Conservation (phyloP, 2,329 filamentous ascomycete species). For the Calycina marina region DNA sequence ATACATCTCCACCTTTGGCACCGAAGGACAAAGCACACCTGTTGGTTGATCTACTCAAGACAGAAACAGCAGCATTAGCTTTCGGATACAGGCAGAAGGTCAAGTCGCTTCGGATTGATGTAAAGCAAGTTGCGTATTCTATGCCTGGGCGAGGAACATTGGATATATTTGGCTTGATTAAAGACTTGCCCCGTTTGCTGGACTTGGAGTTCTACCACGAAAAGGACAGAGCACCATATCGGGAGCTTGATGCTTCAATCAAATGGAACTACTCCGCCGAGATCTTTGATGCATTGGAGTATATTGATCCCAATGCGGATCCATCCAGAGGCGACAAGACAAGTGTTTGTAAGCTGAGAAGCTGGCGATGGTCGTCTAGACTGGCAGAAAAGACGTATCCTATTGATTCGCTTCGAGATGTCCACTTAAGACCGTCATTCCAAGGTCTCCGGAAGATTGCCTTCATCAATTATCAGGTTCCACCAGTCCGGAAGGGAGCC, state of each 20-base stretch:
- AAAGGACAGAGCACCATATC: conserved; percentile 52
- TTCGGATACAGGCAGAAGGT: conserved; percentile 22
- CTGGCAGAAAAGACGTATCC: conserved; percentile 30
- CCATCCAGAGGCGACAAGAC: conserved; percentile 16
- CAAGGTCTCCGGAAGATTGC: conserved; percentile 37
- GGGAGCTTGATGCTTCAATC: conserved; percentile 37
- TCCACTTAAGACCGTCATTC: conserved; percentile 45
- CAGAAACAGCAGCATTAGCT: conserved; percentile 16
- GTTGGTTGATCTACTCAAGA: conserved; percentile 36
- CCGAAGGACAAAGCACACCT: conserved; percentile 32
- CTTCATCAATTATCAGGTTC: conserved; percentile 49
- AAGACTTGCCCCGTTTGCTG: conserved; percentile 49
- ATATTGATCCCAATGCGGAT: conserved; percentile 31
- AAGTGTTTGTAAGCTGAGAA: conserved; percentile 26
- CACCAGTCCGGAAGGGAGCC: conserved; percentile 25
- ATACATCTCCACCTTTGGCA: conserved; percentile 51
- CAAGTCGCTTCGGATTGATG: conserved; percentile 19
- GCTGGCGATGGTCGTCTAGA: conserved; percentile 49
- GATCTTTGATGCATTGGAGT: conserved; percentile 49
- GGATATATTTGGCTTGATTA: conserved; percentile 43
- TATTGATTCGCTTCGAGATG: conserved; percentile 31
- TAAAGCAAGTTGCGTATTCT: conserved; percentile 33
- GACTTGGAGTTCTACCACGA: conserved; percentile 60
- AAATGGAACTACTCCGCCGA: conserved; percentile 56
- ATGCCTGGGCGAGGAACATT: conserved; percentile 37